Base-by-base conservation (phyloP, 2,329 filamentous ascomycete species). In the Aschersonia sp. region DNA sequence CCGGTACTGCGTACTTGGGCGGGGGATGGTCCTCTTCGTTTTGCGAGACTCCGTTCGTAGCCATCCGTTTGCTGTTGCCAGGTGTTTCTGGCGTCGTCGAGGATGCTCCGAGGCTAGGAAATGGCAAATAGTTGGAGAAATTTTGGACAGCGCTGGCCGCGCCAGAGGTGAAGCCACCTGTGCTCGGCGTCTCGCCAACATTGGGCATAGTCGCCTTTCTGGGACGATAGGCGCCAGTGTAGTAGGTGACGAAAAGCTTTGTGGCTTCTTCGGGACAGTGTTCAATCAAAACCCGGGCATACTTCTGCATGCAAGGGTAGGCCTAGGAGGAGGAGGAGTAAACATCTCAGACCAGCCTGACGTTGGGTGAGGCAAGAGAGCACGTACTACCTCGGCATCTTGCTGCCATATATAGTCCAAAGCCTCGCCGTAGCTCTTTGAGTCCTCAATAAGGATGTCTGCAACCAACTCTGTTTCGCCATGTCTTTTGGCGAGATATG, bases 381-480 rank as follows among this genome's bases (percentile, higher is more conserved):
- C 22, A 70, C 82, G 56, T 63, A 88, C 85, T 54, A 76, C 71
- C 54, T 84, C 79, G 1, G 90, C 83, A 45, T 94, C 84, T 48
- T 95, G 69, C 11, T 85, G 81, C 79, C 87, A 92, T 49, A 97
- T 92, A 55, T 94, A 98, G 53, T 89, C 79, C 11, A 98, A 71
- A 1, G 92, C 90, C 59, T 95, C 88, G 0, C 74, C 74, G 59
- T 95, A 95, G 54, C 84, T 83, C 62, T 94, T 92, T 0, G 90
- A 88, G 57, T 98, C 90, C 59, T 98, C 92, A 45, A 98, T 89
- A 46, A 98, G 64, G 44, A 98, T 95, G 59, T 95, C 90, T 4
- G 97, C 86, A 1, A 98, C 92, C 50, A 97, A 71, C 49, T 95
- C 88, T 53, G 87, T 87, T 62, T 98, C 92, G 5, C 87, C 84